These are phyloP conservation scores for Aspergillus hortae DNA, from an alignment of 2,329 filamentous ascomycete species.

Conservation along the genomic window DNA sequence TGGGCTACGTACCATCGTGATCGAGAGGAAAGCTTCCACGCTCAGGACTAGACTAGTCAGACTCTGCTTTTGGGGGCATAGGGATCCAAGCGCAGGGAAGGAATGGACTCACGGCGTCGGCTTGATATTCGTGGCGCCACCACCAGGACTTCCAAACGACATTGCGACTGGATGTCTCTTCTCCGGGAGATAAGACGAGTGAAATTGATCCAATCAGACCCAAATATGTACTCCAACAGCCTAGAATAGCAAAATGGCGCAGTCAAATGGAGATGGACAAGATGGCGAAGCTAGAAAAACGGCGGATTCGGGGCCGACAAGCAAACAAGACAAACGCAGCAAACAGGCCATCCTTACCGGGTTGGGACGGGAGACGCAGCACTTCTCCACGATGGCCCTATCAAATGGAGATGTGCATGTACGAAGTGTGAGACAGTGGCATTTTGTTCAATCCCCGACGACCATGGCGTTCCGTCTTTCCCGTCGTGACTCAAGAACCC, in stretches of 20 bases:
- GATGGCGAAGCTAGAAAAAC: not conserved
- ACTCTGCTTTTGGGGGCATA: not conserved
- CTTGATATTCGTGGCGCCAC: constrained; percentile 60
- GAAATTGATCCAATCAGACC: not conserved
- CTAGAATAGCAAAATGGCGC: too few species aligned
- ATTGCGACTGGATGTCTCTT: constrained; percentile 18
- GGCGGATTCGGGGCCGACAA: not conserved
- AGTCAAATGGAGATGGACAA: not conserved
- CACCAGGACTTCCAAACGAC: constrained; percentile 69
- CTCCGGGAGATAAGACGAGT: not conserved
- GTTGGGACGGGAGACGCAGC: not conserved
- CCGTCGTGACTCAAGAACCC: not conserved
- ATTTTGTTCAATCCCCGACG: too few species aligned
- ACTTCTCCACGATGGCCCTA: not conserved
- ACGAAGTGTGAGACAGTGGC: too few species aligned
- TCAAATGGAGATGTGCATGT: not conserved
- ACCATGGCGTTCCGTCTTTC: not conserved
- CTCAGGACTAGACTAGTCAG: constrained; percentile 61
- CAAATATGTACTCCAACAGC: not conserved
- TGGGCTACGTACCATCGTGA: constrained; percentile 64
- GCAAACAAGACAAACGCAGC: constrained; percentile 16
- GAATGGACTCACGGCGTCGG: constrained; percentile 63
- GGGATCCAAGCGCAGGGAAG: not conserved
- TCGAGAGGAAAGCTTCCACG: constrained; percentile 95
- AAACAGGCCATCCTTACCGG: constrained; percentile 16